Evolutionary conservation across 495 filamentous ascomycete genomes (phyloP), one percentile per base, ranked within the genome.

Genomic region (Lepidopterella palustris): DNA sequence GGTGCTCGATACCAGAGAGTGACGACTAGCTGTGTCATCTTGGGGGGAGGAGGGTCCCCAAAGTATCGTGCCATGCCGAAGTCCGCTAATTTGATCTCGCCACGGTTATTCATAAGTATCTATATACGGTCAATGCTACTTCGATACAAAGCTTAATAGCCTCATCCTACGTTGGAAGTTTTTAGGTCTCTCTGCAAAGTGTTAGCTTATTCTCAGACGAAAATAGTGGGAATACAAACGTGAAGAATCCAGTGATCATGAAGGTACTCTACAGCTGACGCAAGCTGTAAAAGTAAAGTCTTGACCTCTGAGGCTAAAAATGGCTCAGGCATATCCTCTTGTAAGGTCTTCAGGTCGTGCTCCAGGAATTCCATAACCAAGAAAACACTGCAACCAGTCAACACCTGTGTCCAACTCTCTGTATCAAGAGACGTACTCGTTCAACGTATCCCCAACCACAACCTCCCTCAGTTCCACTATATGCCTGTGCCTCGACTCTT

Each of bases 321-420:
- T 0, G 92, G 91, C 66, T 97, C 90, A 50, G 85, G 80, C 90
- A 97, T 96, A 68, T 92, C 88, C 64, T 95, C 88, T 60, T 92
- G 87, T 58, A 98, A 81, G 58, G 88, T 88, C 76, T 95, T 96
- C 60, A 98, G 87, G 73, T 98, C 93, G 78, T 98, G 93, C 78
- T 97, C 92, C 69, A 96, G 79, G 76, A 97, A 98, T 73, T 96
- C 92, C 83, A 98, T 92, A 58, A 98, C 93, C 51, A 98, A 84
- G 77, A 87, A 97, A 62, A 96, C 85, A 77, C 89, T 91, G 71
- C 68, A 63, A 56, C 53, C 53, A 61, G 20, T 63, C 29, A 59
- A 48, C 47, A 10, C 27, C 25, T 24, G 32, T 15, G 9, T 35
- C 11, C 4, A 4, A 21, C 21, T 18, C n/a, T 26, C 1, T 29